A percentile compares a stretch with the other conserved stretches of the same genome.
phyloP scores from a whole-genome alignment of 225 moss, liverwort and hornwort species.

The Asterella californica region DNA sequence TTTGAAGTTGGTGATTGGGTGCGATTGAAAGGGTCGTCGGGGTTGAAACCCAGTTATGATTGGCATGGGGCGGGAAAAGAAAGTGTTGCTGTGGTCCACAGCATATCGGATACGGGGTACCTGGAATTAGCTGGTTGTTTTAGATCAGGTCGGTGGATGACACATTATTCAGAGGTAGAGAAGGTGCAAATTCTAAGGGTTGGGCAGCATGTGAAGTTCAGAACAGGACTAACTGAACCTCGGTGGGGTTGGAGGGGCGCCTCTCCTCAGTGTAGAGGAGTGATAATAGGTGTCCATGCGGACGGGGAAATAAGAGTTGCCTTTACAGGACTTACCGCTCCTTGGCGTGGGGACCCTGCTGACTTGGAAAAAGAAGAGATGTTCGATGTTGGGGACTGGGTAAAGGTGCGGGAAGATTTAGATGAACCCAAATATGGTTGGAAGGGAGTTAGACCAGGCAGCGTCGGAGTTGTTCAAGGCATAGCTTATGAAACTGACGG shows the following conservation, averaged over 20 bases:
- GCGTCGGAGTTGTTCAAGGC: conserved; percentile 49
- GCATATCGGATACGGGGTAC: conserved; percentile 49
- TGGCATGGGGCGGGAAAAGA: conserved; percentile 56
- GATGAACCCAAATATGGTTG: conserved; percentile 44
- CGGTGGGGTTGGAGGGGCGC: conserved; percentile 53
- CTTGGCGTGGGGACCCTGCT: conserved; percentile 50
- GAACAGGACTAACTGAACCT: conserved; percentile 36
- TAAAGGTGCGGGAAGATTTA: conserved; percentile 44
- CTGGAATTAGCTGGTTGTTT: conserved; percentile 49
- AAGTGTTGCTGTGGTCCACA: conserved; percentile 49
- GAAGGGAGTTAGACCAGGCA: conserved; percentile 44
- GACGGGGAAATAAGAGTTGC: conserved; percentile 49
- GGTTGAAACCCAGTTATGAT: conserved; percentile 47
- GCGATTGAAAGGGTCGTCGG: conserved; percentile 32
- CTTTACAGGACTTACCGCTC: conserved; percentile 39
- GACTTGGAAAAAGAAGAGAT: conserved; percentile 44
- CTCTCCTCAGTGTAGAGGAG: conserved; percentile 37
- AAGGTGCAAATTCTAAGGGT: conserved; percentile 36
- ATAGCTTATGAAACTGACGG: conserved; percentile 47
- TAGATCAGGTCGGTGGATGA: conserved; percentile 48
- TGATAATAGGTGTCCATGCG: conserved; percentile 48
- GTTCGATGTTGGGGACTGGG: conserved; percentile 55
- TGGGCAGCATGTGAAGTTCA: conserved; percentile 43
- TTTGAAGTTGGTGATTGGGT: conserved; percentile 56
- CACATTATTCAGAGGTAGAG: conserved; percentile 49